Conservation (phyloP, 495 filamentous ascomycete genomes). For the Acidomyces sp. region DNA sequence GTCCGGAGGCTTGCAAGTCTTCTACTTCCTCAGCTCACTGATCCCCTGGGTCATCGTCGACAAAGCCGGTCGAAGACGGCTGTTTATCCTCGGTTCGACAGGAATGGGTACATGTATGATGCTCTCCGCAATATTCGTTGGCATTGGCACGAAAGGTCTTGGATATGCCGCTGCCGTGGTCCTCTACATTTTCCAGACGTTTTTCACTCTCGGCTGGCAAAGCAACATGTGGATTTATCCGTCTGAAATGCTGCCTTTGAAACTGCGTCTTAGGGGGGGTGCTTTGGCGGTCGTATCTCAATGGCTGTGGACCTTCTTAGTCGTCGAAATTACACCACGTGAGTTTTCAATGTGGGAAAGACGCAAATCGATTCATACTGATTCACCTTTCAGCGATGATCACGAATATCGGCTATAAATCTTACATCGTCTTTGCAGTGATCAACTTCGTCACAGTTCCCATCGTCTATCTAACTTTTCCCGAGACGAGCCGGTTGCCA, state of each 20-base stretch:
- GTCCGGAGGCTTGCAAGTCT: constrained; percentile 16
- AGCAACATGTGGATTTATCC: constrained; percentile 16
- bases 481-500: constrained; percentile 10
- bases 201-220: constrained; percentile 20
- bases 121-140: constrained; percentile 15
- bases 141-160: constrained; percentile 14
- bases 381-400: no score
- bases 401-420: constrained; percentile 16
- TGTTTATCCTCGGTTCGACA: constrained; percentile 17
- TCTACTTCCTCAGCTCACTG: constrained; percentile 14
- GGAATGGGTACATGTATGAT: constrained; percentile 18
- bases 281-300: constrained; percentile 14
- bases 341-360: no score
- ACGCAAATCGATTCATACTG: no score
- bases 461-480: constrained; percentile 10
- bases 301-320: constrained; percentile 17
- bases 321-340: constrained; percentile 18
- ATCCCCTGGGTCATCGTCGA: constrained; percentile 15
- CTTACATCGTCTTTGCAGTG: constrained; percentile 17
- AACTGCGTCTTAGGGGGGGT: constrained; percentile 12
- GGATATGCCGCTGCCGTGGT: constrained; percentile 17
- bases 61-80: constrained; percentile 11
- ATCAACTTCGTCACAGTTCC: constrained; percentile 14
- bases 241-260: constrained; percentile 13
- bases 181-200: constrained; percentile 17